Evolutionary conservation across 2,329 filamentous ascomycete species (phyloP), one percentile per base, ranked within the genome.

Genomic region (Pezicula rhizophila): DNA sequence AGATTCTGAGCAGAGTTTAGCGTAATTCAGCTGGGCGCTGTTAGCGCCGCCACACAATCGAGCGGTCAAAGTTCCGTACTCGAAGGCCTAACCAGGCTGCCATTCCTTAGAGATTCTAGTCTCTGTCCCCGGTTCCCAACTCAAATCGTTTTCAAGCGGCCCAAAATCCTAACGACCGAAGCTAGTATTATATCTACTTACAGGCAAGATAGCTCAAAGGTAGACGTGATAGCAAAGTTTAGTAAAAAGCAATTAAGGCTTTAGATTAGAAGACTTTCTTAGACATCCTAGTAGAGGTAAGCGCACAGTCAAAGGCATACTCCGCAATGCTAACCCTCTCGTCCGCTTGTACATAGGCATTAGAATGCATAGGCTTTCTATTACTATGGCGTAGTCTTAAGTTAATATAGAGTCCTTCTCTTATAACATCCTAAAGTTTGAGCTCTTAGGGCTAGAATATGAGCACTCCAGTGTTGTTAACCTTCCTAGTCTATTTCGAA

Each of bases 391-490:
- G 46, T 4, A 38, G 43, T 10, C 18, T 6, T 11, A 17, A 47
- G 7, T n/a, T n/a, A n/a, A n/a, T n/a, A 47, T 40, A 20, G 45
- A 40, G 5, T 47, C 45, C 2, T 47, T 41, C 35, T 47, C 45
- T 5, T 3, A 50, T 5, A 42, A 50, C 3, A 50, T 52, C 28
- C 31, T 52, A 5, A 42, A 46, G 15, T 33, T 52, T 43, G 37
- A 52, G 41, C 23, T 52, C 42, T 49, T 20, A n/a, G 42, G 51
- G 4, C 50, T 76, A 0, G 60, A 68, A 4, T 67, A 69, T 23
- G 71, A 71, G 1, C 71, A 78, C 15, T 66, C 82, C 26, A 82
- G 78, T 0, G 68, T 82, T 31, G 76, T 82, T 5, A 78, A 82
- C 56, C 66, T 82, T 2, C 78, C 78, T 0, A 78, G 78, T 2